Conservation (phyloP, 1,284 basidiomycete genomes). For the Ganoderma leucocontextum region DNA sequence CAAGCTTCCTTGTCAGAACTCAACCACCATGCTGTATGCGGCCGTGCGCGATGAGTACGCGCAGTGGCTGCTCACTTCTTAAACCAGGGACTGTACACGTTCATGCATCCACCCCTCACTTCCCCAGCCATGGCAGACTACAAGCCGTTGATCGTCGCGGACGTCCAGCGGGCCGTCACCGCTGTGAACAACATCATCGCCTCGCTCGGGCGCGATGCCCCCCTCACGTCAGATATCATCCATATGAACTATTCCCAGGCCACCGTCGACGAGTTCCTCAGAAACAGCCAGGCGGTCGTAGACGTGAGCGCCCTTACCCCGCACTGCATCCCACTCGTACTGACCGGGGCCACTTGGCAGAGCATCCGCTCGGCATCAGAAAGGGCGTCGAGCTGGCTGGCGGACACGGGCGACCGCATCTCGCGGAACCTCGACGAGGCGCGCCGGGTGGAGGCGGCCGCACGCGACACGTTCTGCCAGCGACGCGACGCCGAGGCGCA, state of each 20-base stretch:
- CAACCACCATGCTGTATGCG: conserved; percentile 1
- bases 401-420: conserved; percentile 10
- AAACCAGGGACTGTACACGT: not conserved
- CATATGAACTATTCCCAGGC: conserved; percentile 16
- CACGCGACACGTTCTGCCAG: conserved; percentile 3
- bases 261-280: conserved; percentile 13
- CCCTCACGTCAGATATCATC: conserved; percentile 15
- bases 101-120: not conserved
- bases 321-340: not conserved
- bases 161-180: conserved; percentile 11
- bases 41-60: not conserved
- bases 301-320: conserved; percentile 2
- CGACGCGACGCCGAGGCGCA: conserved; percentile 4
- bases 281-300: conserved; percentile 2
- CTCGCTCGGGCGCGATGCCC: conserved; percentile 9
- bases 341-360: not conserved
- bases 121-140: conserved; percentile 1
- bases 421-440: conserved; percentile 14
- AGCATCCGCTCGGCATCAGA: conserved; percentile 8
- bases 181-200: conserved; percentile 15
- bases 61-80: not conserved
- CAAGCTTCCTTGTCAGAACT: not conserved
- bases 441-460: not conserved
- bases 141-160: conserved; percentile 3
- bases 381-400: conserved; percentile 6